Evolutionary conservation across 305 asterid genomes (phyloP), one percentile per base, ranked within the genome.

Genomic region (Solanum hybrid): DNA sequence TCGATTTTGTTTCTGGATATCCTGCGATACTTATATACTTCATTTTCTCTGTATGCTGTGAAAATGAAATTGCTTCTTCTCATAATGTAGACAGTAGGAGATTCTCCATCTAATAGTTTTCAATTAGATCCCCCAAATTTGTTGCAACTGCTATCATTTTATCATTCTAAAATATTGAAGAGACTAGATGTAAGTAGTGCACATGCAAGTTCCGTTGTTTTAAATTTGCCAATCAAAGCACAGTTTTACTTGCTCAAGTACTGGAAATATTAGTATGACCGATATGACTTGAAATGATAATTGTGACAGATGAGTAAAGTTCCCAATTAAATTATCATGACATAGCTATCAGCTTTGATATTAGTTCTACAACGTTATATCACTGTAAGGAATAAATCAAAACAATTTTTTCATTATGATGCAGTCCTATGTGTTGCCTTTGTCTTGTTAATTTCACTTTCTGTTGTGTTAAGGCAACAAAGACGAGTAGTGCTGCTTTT

Each of bases 361-460:
- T 29, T 84, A 45, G 87, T 84, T 31, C 88, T 31, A 31, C 29
- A 51, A 31, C 4, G 7, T 84, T 84, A 51, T 1, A 76, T 31
- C 75, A 33, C 41, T 57, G 26, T 31, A 57, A 85, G 88, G 88
- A 57, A 57, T 32, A 51, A 85, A 85, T 85, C 13, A 11, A 31
- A 84, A 51, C 22, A 85, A 5, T 32, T 6, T 31, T 57, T 51
- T 85, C 45, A 57, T 20, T 9, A 51, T 51, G 73, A 17, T 31
- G 75, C 88, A 84, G 88, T 84, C 22, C 24, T 51, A 31, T 31
- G 41, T 6, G 77, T 57, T 57, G 88, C 88, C 88, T 84, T 84
- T 84, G 76, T 84, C 88, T 9, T 51, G 76, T 84, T 36, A 84
- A 84, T 32, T 84, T 84, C 88, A 84, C 88, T 51, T 84, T 84